phyloP scores from a whole-genome alignment of 768 basidiomycete genomes.

The Suillus plorans region DNA sequence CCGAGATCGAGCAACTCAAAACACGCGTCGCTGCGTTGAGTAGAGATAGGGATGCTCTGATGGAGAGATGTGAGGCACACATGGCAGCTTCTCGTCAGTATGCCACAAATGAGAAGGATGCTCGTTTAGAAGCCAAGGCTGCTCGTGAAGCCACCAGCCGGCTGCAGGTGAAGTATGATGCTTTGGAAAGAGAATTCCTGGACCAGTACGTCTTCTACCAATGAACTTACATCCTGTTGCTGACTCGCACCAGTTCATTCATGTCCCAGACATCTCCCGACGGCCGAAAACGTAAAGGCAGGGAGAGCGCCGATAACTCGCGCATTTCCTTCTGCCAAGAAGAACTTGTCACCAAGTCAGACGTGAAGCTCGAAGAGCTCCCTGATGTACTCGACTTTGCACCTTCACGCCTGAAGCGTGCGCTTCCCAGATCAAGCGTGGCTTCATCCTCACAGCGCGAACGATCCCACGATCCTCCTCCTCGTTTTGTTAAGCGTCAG shows the following conservation, averaged over 20 bases:
- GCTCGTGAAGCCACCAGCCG: slow-evolving; percentile 40
- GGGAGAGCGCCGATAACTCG: neutral
- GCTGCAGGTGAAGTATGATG: slow-evolving; percentile 34
- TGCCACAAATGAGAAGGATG: slow-evolving; percentile 28
- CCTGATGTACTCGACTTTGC: too few species aligned
- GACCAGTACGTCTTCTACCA: neutral
- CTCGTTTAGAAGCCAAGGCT: slow-evolving; percentile 31
- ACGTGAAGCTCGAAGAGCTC: neutral
- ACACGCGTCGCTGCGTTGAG: slow-evolving; percentile 38
- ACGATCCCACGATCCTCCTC: neutral
- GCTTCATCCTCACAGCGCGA: slow-evolving; percentile 5
- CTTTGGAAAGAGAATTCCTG: slow-evolving; percentile 25
- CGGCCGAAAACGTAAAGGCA: slow-evolving; percentile 6
- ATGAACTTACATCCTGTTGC: neutral
- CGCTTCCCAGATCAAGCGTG: slow-evolving; percentile 25
- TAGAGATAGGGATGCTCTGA: slow-evolving; percentile 42
- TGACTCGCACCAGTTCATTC: neutral
- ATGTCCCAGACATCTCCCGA: neutral
- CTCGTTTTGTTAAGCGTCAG: slow-evolving; percentile 22
- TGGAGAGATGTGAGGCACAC: slow-evolving; percentile 43
- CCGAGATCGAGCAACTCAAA: slow-evolving; percentile 38
- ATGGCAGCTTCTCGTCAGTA: slow-evolving; percentile 34
- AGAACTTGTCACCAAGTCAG: neutral
- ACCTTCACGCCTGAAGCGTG: slow-evolving; percentile 24
- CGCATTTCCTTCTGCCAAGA: neutral